Conservation (phyloP, 176 grass and related monocot species). For the Carex kokanica region DNA sequence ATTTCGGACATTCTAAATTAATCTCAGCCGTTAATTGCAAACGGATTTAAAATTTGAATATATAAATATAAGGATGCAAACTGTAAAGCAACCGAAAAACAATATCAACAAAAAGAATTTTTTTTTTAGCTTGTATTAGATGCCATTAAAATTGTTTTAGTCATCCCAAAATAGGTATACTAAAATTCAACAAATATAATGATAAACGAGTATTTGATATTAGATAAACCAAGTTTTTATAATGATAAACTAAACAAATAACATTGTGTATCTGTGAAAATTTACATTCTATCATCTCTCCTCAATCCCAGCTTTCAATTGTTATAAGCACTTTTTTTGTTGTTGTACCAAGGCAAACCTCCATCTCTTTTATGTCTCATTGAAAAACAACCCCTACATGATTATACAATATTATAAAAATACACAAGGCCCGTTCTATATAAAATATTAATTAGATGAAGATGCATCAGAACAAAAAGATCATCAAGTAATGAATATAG, state of each 20-base stretch:
- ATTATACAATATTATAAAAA: background rate
- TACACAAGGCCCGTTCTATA: background rate
- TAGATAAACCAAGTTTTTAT: background rate
- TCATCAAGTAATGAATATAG: background rate
- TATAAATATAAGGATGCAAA: too few relatives aligned
- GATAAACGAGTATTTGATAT: background rate
- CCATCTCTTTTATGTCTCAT: background rate
- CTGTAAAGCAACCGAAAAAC: too few relatives aligned
- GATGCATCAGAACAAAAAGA: constrained; percentile 1
- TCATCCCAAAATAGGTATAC: too few relatives aligned
- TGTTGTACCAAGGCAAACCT: background rate
- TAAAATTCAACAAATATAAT: too few relatives aligned
- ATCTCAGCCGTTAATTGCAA: background rate
- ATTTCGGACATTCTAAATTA: background rate
- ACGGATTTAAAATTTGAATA: background rate
- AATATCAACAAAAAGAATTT: too few relatives aligned
- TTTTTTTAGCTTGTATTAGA: too few relatives aligned
- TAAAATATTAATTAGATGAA: background rate
- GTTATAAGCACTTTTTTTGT: background rate
- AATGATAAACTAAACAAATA: background rate
- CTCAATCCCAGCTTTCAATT: background rate
- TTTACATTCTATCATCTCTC: background rate
- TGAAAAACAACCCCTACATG: background rate
- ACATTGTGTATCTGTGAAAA: background rate
- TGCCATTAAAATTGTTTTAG: too few relatives aligned